Conservation (phyloP, 768 basidiomycete species). For the Tricholoma sp. region DNA sequence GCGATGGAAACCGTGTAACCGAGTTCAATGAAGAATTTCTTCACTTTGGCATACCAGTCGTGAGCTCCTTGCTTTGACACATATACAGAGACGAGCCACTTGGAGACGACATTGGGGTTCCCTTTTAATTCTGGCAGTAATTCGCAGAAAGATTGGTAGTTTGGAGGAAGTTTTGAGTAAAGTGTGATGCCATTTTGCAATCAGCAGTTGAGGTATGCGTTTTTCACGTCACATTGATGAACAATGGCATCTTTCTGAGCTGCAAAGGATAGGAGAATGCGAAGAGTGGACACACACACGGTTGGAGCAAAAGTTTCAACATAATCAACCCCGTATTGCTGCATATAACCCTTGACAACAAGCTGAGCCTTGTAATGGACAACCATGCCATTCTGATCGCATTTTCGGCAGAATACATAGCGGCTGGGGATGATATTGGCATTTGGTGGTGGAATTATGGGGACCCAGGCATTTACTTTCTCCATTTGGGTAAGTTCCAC, state of each 20-base stretch:
- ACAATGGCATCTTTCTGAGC: no score
- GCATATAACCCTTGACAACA: no score
- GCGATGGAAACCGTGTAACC: constrained; percentile 1
- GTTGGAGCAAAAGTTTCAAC: background rate
- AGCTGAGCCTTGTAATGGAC: background rate
- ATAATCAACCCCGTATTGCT: no score
- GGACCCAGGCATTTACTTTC: background rate
- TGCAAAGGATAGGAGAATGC: background rate
- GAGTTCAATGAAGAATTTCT: constrained; percentile 2
- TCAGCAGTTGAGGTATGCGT: background rate
- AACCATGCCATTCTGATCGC: background rate
- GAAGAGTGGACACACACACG: background rate
- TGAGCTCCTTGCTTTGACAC: background rate
- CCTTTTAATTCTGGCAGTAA: background rate
- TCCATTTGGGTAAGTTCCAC: no score
- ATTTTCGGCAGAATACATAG: background rate
- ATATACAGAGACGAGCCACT: background rate
- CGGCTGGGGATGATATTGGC: background rate
- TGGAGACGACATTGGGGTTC: background rate
- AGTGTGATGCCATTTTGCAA: background rate
- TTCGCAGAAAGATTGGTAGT: background rate
- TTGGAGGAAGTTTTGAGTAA: background rate
- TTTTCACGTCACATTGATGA: no score
- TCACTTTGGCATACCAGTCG: constrained; percentile 1
- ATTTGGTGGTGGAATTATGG: background rate